phyloP scores from a whole-genome alignment of 768 basidiomycete genomes.

The Agaricus blazei region DNA sequence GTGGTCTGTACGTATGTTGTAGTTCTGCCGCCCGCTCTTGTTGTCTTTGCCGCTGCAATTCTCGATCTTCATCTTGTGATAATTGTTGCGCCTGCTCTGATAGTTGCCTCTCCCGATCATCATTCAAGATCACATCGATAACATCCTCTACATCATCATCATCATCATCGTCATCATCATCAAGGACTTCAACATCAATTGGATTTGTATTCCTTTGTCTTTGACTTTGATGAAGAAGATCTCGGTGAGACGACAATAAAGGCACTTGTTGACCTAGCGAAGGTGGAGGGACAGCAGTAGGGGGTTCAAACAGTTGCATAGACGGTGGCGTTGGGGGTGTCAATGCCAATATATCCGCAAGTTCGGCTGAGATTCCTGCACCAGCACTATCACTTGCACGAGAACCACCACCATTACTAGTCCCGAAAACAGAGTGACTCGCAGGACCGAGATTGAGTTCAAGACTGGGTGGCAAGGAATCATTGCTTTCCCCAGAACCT shows the following conservation, averaged over 20 bases:
- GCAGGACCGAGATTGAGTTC: neutral
- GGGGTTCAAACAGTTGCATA: neutral
- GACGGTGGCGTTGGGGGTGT: neutral
- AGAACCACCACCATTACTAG: neutral
- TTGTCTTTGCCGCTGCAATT: neutral
- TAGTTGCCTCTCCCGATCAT: no score
- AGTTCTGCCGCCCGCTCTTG: neutral
- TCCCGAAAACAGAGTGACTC: neutral
- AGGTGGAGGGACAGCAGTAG: neutral
- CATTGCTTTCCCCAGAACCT: neutral
- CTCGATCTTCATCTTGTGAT: no score
- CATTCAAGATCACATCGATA: no score
- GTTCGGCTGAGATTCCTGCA: no score
- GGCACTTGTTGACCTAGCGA: neutral
- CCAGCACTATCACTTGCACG: neutral
- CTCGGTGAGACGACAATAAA: neutral
- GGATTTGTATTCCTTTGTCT: no score
- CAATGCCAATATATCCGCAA: neutral
- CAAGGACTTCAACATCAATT: no score
- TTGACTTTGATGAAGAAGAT: neutral
- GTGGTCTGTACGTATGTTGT: neutral
- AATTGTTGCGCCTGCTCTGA: no score
- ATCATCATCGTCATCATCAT: no score
- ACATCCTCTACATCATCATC: no score
- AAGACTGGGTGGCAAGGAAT: neutral